These are phyloP conservation scores for Trichomonas tenax DNA, from an alignment of 208 protist genomes.

Conservation along the genomic window DNA sequence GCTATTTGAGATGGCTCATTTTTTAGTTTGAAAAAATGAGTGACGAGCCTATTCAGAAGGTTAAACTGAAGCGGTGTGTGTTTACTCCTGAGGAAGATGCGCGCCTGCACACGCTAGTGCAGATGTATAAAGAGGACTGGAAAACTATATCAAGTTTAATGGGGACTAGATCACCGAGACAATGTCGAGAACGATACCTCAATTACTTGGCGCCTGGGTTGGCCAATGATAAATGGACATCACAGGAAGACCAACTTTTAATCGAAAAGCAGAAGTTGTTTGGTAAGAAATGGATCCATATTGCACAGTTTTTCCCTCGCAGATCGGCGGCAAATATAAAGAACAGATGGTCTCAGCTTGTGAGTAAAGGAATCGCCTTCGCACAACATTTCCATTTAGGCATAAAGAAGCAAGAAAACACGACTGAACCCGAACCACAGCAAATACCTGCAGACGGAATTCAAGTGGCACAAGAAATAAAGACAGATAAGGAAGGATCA, in stretches of 20 bases:
- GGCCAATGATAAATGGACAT: not conserved
- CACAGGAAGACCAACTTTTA: not conserved
- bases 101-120: not conserved
- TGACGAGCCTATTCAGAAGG: too few relatives aligned
- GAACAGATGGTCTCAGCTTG: not conserved
- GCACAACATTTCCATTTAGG: too few relatives aligned
- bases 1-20: too few relatives aligned
- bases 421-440: too few relatives aligned
- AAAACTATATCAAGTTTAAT: not conserved
- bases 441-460: too few relatives aligned
- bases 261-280: not conserved
- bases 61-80: too few relatives aligned
- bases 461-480: too few relatives aligned
- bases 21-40: too few relatives aligned
- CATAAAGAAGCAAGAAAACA: too few relatives aligned
- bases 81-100: not conserved
- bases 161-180: not conserved
- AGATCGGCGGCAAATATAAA: not conserved
- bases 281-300: not conserved
- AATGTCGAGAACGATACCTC: not conserved
- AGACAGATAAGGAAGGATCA: too few relatives aligned
- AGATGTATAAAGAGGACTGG: not conserved
- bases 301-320: not conserved
- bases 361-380: too few relatives aligned
- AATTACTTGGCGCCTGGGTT: not conserved